Evolutionary conservation across 768 basidiomycete species (phyloP).

Genomic region (Lyophyllum atratum): DNA sequence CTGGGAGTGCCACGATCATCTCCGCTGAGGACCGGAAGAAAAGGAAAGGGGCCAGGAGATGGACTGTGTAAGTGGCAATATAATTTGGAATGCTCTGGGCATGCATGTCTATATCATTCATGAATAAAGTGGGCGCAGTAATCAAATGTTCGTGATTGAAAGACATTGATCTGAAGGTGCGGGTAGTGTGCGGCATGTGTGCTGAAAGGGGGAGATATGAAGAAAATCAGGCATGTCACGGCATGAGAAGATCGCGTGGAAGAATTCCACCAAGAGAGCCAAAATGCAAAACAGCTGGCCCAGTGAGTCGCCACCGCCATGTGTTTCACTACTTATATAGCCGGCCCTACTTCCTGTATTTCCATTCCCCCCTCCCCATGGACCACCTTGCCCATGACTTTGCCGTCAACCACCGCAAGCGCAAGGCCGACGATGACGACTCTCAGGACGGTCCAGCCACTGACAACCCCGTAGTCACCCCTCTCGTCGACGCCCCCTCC

Average conservation of each 20-base stretch:
- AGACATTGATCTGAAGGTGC: constrained; percentile 9
- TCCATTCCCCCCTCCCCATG: constrained; percentile 39
- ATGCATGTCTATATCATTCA: constrained; percentile 18
- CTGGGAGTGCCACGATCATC: constrained; percentile 30
- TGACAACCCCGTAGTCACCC: constrained; percentile 36
- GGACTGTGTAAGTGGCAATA: constrained; percentile 12
- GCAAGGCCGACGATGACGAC: constrained; percentile 64
- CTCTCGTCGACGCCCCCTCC: constrained; percentile 12
- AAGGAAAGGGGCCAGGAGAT: constrained; percentile 11
- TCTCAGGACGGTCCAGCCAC: constrained; percentile 25
- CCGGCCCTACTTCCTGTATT: constrained; percentile 20
- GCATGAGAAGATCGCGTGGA: constrained; percentile 36
- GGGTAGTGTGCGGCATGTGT: constrained; percentile 20
- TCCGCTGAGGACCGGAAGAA: constrained; percentile 25
- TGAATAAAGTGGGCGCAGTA: constrained; percentile 10
- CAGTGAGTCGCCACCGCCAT: constrained; percentile 31
- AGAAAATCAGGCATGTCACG: constrained; percentile 34
- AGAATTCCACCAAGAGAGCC: constrained; percentile 8
- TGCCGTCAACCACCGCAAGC: constrained; percentile 61
- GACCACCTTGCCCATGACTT: constrained; percentile 61
- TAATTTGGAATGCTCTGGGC: constrained; percentile 16
- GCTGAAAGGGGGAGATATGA: constrained; percentile 19
- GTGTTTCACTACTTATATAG: constrained; percentile 41
- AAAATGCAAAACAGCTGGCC: constrained; percentile 13
- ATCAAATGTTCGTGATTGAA: constrained; percentile 9